Conservation (phyloP, 345 rosid genomes). For the Pugionium cornutum region DNA sequence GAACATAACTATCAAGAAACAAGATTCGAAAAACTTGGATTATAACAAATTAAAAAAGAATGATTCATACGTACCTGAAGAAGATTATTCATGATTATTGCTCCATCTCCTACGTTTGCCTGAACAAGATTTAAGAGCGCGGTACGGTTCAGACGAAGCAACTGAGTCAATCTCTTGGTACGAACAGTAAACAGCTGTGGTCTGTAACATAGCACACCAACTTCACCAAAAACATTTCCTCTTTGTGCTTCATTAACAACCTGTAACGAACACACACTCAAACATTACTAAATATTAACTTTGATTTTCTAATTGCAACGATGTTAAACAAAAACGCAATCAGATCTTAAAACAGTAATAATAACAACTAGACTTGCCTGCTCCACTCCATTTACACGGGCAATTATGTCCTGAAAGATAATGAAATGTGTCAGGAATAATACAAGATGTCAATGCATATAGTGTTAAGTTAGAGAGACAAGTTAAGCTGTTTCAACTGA, state of each 20-base stretch:
- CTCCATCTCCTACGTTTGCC: slow-evolving; percentile 88
- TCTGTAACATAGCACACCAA: slow-evolving; percentile 82
- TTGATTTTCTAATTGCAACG: not conserved
- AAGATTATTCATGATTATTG: slow-evolving; percentile 81
- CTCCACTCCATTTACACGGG: slow-evolving; percentile 56
- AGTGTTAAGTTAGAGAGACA: not conserved
- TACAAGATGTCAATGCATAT: slow-evolving; percentile 13
- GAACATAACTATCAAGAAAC: not conserved
- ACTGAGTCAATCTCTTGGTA: slow-evolving; percentile 79
- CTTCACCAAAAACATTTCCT: slow-evolving; percentile 81
- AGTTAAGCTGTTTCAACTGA: too few relatives aligned
- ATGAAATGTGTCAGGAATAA: slow-evolving; percentile 23
- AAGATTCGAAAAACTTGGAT: not conserved
- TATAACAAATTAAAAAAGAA: not conserved
- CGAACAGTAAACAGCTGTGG: slow-evolving; percentile 87
- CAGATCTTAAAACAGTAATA: not conserved
- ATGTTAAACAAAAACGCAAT: not conserved
- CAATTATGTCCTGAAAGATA: slow-evolving; percentile 62
- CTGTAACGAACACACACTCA: slow-evolving; percentile 39
- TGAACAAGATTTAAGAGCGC: slow-evolving; percentile 67
- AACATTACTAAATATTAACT: slow-evolving; percentile 11
- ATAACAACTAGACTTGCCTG: slow-evolving; percentile 49
- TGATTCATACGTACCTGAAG: slow-evolving; percentile 58
- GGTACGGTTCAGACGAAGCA: slow-evolving; percentile 84
- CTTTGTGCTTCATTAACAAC: slow-evolving; percentile 62